Base-by-base conservation (phyloP, 768 basidiomycete species). In the Galerina sulciceps region DNA sequence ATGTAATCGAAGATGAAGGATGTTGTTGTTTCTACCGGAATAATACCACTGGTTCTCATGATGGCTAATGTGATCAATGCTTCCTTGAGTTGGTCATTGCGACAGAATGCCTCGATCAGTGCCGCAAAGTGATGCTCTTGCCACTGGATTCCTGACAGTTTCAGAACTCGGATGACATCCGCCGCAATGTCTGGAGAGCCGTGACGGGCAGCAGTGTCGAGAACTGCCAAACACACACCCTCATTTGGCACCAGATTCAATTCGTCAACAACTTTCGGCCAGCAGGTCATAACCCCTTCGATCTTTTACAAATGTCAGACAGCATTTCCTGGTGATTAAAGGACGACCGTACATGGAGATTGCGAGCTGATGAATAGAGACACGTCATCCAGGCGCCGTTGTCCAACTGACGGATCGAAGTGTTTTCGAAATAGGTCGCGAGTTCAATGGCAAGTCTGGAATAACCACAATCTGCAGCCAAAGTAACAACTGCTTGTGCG, bases 121-220 rank as follows among this genome's bases (percentile, higher is more conserved):
- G 92, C 85, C 1, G 90, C 85, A 64, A 92, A 85, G 68, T 96
- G 94, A 66, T 89, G 74, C 68, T 94, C 93, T 65, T 79, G 68
- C 73, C 83, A 79, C 45, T 76, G 68, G 13, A 84, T 71, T 14
- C 81, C 79, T 8, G 82, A 71, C 10, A 60, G 51, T 44, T 82
- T 79, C 38, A 96, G 75, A 6, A 81, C 73, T 1, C 79, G 83
- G 41, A 94, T 73, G 26, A 83, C 89, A 41, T 87, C 85, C 13
- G 82, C 76, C 20, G 88, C 92, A 0, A 95, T 79, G 45, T 85
- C 83, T 5, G 89, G 82, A 35, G 85, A 75, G n/a, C 90, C 92
- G 60, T 83, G 78, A 10, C 92, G 86, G 42, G 83, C 90, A 14
- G 90, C 90, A 1, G 89, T 85, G 61, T 89, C 79, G 38, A 95